Evolutionary conservation across 352 stramenopile genomes (phyloP).

Genomic region (Phytophthora nicotianae): DNA sequence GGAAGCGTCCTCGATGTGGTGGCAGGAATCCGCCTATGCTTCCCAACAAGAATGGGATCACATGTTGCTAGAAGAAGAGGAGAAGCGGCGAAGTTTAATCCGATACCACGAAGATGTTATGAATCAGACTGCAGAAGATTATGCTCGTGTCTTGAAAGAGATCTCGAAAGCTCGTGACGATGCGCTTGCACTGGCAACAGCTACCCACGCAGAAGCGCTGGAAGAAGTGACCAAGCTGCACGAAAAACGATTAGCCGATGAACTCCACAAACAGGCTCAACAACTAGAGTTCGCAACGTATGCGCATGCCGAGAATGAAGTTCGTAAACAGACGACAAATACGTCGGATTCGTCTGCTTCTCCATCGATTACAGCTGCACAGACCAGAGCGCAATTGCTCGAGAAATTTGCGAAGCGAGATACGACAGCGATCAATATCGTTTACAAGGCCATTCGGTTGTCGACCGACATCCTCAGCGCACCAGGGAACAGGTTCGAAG

Average conservation of each 20-base stretch:
- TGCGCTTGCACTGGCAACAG: slow-evolving; percentile 17
- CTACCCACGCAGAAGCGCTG: slow-evolving; percentile 25
- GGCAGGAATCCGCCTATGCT: slow-evolving; percentile 26
- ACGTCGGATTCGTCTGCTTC: slow-evolving; percentile 1
- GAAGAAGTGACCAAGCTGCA: slow-evolving; percentile 20
- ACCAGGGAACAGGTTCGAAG: slow-evolving; percentile 31
- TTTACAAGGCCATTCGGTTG: slow-evolving; percentile 74
- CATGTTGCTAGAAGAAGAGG: slow-evolving; percentile 31
- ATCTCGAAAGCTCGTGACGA: slow-evolving; percentile 20
- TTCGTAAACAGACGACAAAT: slow-evolving; percentile 13
- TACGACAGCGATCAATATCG: slow-evolving; percentile 57
- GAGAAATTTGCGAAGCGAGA: slow-evolving; percentile 65
- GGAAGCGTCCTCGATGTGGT: slow-evolving; percentile 33
- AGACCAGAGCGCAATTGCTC: slow-evolving; percentile 43
- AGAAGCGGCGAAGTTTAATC: slow-evolving; percentile 28
- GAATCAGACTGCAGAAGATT: slow-evolving; percentile 14
- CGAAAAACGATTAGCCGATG: slow-evolving; percentile 21
- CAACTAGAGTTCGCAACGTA: slow-evolving; percentile 50
- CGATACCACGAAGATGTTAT: slow-evolving; percentile 18
- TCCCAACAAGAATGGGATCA: slow-evolving; percentile 29
- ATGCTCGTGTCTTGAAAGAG: slow-evolving; percentile 20
- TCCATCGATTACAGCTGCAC: slow-evolving; percentile 10
- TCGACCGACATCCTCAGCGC: slow-evolving; percentile 71
- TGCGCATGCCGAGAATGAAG: slow-evolving; percentile 23
- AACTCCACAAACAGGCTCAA: slow-evolving; percentile 51